phyloP scores from a whole-genome alignment of 495 filamentous ascomycete species.

The Penicillium egyptiacum region DNA sequence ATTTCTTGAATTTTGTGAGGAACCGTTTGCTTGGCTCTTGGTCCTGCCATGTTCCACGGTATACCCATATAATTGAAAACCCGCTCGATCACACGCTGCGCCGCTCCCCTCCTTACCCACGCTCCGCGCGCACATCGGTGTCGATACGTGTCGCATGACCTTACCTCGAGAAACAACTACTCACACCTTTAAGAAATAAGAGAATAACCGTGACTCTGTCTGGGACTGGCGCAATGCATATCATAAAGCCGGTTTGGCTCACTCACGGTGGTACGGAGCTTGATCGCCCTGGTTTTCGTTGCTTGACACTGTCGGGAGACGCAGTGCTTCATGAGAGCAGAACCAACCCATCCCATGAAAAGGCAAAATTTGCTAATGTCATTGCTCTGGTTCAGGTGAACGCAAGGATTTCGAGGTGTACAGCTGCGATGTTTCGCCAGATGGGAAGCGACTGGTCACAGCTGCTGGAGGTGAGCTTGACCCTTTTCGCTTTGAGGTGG shows the following conservation, averaged over 20 bases:
- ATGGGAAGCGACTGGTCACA: slow-evolving; percentile 86
- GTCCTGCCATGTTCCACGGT: slow-evolving; percentile 1
- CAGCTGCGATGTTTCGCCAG: slow-evolving; percentile 93
- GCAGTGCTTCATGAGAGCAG: background rate
- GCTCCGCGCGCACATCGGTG: slow-evolving; percentile 3
- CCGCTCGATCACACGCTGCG: background rate
- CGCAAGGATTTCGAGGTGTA: slow-evolving; percentile 98
- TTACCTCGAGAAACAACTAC: background rate
- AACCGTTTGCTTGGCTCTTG: too few relatives aligned
- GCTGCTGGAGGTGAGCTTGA: slow-evolving; percentile 76
- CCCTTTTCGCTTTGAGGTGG: background rate
- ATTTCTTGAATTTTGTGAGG: background rate
- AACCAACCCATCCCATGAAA: background rate
- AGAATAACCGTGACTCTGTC: slow-evolving; percentile 10
- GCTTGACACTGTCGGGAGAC: slow-evolving; percentile 6
- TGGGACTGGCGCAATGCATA: slow-evolving; percentile 61
- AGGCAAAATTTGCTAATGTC: slow-evolving; percentile 2
- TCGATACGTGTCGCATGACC: slow-evolving; percentile 5
- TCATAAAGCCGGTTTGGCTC: slow-evolving; percentile 92
- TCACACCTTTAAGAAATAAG: background rate
- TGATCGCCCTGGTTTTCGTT: slow-evolving; percentile 18
- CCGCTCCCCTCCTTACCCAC: slow-evolving; percentile 2
- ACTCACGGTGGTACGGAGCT: slow-evolving; percentile 72
- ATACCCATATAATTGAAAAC: background rate
- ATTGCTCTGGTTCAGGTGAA: slow-evolving; percentile 59